These are phyloP conservation scores for Chiua virens DNA, from an alignment of 768 basidiomycete genomes.

Conservation along the genomic window DNA sequence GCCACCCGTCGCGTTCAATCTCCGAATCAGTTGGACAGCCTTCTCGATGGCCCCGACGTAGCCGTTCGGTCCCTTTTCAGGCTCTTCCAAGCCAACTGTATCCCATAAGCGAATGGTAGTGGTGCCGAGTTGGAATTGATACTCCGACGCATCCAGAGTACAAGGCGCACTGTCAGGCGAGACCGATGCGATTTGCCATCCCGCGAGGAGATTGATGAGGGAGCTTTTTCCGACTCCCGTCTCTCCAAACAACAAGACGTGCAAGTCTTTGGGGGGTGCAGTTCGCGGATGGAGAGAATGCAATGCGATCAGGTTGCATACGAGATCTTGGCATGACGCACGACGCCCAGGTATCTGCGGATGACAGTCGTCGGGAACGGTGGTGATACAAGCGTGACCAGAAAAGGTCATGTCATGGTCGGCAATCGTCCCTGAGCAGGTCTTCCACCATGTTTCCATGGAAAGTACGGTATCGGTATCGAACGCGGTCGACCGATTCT, in stretches of 20 bases:
- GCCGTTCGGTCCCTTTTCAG: conserved; percentile 15
- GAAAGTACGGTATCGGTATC: conserved; percentile 11
- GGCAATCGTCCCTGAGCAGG: conserved; percentile 29
- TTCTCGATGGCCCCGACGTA: conserved; percentile 31
- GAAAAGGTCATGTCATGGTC: conserved; percentile 30
- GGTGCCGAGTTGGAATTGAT: conserved; percentile 26
- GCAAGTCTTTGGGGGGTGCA: conserved; percentile 18
- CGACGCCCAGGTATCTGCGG: conserved; percentile 21
- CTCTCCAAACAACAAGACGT: conserved; percentile 43
- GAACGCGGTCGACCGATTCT: conserved; percentile 17
- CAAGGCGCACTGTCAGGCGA: conserved; percentile 30
- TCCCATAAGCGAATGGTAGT: conserved; percentile 31
- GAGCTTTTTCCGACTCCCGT: conserved; percentile 27
- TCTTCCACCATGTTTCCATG: conserved; percentile 41
- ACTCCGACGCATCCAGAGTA: conserved; percentile 32
- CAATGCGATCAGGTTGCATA: conserved; percentile 16
- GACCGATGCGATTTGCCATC: conserved; percentile 21
- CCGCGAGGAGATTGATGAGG: conserved; percentile 30
- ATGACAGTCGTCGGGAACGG: conserved; percentile 22
- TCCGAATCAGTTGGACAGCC: conserved; percentile 33
- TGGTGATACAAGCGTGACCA: conserved; percentile 41
- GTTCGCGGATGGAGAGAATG: conserved; percentile 19
- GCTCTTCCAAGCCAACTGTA: conserved; percentile 34
- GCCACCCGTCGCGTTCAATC: conserved; percentile 32
- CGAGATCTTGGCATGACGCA: conserved; percentile 16